Conservation (phyloP, 2,329 filamentous ascomycete species). For the Cryphonectria naterciae region DNA sequence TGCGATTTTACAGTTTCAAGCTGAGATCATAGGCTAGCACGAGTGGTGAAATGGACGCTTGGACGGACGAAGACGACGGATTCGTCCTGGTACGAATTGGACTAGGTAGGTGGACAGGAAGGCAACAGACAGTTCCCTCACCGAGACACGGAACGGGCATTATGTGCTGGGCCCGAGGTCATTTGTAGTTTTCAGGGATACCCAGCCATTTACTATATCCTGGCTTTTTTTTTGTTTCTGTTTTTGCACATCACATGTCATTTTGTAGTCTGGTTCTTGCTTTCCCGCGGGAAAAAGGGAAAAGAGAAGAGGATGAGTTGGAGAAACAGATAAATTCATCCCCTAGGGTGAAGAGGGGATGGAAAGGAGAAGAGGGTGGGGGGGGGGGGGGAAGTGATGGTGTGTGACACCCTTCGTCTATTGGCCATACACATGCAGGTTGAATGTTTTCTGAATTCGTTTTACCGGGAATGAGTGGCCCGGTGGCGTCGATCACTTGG, state of each 20-base stretch:
- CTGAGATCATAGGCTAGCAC: not conserved
- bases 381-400: not conserved
- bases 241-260: not conserved
- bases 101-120: not conserved
- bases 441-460: not conserved
- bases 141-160: not conserved
- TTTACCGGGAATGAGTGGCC: not conserved
- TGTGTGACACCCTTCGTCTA: not conserved
- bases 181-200: not conserved
- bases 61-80: slow-evolving; percentile 1
- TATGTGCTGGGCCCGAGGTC: not conserved
- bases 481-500: not conserved
- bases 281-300: not conserved
- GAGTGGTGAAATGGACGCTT: not conserved
- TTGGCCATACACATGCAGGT: not conserved
- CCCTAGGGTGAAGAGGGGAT: not conserved
- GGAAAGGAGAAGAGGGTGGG: not conserved
- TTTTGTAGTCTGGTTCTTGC: not conserved
- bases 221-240: not conserved
- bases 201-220: not conserved
- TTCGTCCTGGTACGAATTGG: not conserved
- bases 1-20: not conserved
- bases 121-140: not conserved
- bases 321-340: not conserved
- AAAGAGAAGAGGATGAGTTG: not conserved